Percentiles rank a stretch among this genome's conserved stretches.
Conservation (phyloP, 202 grass and related monocot species). For the Schoenoplectus tabernaemontani region DNA sequence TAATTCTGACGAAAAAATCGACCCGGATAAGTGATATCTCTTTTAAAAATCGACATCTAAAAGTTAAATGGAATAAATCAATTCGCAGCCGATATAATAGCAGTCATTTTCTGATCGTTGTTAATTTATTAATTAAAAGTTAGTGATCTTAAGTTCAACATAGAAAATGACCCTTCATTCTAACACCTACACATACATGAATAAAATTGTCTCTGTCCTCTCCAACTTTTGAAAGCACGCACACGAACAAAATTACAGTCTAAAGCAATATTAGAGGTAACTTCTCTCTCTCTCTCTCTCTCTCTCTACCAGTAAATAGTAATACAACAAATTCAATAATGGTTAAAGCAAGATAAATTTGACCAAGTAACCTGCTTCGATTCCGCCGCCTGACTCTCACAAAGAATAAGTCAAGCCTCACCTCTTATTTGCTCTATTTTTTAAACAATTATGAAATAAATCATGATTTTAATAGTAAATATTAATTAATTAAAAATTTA, state of each 20-base stretch:
- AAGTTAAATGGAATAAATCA: no score
- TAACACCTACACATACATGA: not conserved
- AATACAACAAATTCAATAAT: conserved; percentile 13
- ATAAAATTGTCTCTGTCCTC: not conserved
- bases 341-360: not conserved
- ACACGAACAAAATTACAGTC: not conserved
- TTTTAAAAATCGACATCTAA: no score
- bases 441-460: no score
- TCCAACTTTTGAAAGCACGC: not conserved
- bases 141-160: not conserved
- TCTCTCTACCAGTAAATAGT: no score
- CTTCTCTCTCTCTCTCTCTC: not conserved
- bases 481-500: no score
- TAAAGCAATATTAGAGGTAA: not conserved
- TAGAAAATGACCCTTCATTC: not conserved
- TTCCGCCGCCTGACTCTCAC: not conserved
- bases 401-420: conserved; percentile 4
- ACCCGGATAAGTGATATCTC: no score
- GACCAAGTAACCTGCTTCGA: not conserved
- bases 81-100: no score
- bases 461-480: no score
- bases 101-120: not conserved
- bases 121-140: not conserved
- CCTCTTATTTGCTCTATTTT: not conserved
- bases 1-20: no score